phyloP scores from a whole-genome alignment of 1,284 basidiomycete genomes.

The Cryptococcus sp. region DNA sequence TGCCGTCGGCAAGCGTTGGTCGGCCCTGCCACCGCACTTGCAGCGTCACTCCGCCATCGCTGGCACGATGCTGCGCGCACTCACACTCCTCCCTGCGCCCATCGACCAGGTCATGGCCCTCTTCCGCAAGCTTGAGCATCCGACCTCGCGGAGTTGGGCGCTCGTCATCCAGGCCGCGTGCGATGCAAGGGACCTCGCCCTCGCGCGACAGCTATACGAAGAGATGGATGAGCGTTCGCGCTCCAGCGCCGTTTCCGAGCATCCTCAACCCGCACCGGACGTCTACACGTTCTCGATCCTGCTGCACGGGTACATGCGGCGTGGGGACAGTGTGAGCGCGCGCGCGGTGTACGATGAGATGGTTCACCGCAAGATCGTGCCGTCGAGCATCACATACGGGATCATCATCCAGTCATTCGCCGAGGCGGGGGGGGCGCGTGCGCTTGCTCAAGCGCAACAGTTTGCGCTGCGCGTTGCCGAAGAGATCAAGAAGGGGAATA shows the following conservation, averaged over 20 bases:
- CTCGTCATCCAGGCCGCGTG: slow-evolving; percentile 79
- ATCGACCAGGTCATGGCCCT: slow-evolving; percentile 63
- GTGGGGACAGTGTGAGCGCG: slow-evolving; percentile 59
- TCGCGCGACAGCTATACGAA: slow-evolving; percentile 65
- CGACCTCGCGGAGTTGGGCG: slow-evolving; percentile 67
- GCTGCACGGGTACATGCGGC: slow-evolving; percentile 71
- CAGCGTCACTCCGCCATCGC: slow-evolving; percentile 54
- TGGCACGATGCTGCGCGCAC: slow-evolving; percentile 80
- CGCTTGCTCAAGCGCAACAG: slow-evolving; percentile 36
- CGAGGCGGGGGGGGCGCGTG: slow-evolving; percentile 16
- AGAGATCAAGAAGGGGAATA: slow-evolving; percentile 15
- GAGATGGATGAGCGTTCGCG: slow-evolving; percentile 58
- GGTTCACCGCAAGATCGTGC: slow-evolving; percentile 62
- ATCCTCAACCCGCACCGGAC: slow-evolving; percentile 32
- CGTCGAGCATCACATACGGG: slow-evolving; percentile 67
- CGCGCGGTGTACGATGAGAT: slow-evolving; percentile 73
- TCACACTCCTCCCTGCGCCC: slow-evolving; percentile 75
- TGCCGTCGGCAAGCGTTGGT: slow-evolving; percentile 27
- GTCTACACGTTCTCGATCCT: slow-evolving; percentile 75
- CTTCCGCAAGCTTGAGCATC: slow-evolving; percentile 60
- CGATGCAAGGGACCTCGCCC: slow-evolving; percentile 65
- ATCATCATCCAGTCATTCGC: slow-evolving; percentile 61
- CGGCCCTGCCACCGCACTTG: slow-evolving; percentile 44
- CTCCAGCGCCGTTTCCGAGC: slow-evolving; percentile 23
- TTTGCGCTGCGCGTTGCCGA: slow-evolving; percentile 37